Conservation (phyloP, 129 eudicot genomes). For the Escallonia herrerae region DNA sequence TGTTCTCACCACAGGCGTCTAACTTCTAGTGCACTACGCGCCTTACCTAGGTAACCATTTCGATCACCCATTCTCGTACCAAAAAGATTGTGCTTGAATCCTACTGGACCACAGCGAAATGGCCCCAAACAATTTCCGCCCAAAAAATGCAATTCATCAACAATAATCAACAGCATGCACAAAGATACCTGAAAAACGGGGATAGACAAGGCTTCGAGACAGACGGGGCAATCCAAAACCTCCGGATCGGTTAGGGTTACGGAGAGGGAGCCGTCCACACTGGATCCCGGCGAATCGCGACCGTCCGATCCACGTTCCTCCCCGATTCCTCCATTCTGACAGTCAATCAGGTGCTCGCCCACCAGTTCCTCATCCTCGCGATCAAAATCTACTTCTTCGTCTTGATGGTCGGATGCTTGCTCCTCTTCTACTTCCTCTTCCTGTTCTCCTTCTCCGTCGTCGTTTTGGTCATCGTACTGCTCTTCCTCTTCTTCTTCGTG, state of each 20-base stretch:
- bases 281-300: neutral
- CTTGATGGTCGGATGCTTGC: neutral
- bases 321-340: no score
- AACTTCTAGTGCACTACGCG: neutral
- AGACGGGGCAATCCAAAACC: conserved; percentile 76
- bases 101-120: neutral
- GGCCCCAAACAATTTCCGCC: neutral
- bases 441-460: neutral
- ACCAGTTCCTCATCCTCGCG: no score
- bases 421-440: neutral
- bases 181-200: conserved; percentile 69
- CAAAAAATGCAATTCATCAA: neutral
- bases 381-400: no score
- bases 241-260: conserved; percentile 62
- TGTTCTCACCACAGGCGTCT: neutral
- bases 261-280: conserved; percentile 10
- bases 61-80: neutral
- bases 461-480: neutral
- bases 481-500: conserved; percentile 11
- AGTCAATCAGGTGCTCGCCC: no score
- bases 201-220: conserved; percentile 37
- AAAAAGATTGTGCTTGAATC: neutral
- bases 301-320: neutral
- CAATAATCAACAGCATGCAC: neutral
- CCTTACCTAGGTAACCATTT: neutral